phyloP scores from a whole-genome alignment of 805 yeast species.

The Ogataea pilisensis region DNA sequence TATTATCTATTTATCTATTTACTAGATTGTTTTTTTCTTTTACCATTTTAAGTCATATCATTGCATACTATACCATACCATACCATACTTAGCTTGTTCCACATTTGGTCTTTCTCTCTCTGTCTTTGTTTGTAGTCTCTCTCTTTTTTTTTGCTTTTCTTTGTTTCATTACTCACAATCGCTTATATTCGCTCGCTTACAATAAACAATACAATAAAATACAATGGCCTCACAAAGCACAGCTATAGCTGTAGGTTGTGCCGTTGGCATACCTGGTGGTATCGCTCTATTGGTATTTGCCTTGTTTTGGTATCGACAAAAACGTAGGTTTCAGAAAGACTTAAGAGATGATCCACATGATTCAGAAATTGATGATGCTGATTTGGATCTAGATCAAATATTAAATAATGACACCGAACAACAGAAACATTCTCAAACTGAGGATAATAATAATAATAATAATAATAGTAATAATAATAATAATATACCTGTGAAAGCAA shows the following conservation, averaged over 20 bases:
- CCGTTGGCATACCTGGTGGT: slow-evolving; percentile 48
- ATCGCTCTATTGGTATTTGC: slow-evolving; percentile 32
- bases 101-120: too few relatives aligned
- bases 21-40: too few relatives aligned
- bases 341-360: slow-evolving; percentile 28
- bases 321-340: slow-evolving; percentile 35
- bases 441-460: neutral
- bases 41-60: too few relatives aligned
- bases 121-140: too few relatives aligned
- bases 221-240: slow-evolving; percentile 20
- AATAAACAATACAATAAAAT: neutral
- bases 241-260: slow-evolving; percentile 45
- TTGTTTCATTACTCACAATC: neutral
- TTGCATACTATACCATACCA: too few relatives aligned
- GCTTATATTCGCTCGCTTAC: neutral
- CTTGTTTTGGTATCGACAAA: slow-evolving; percentile 36
- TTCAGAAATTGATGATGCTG: slow-evolving; percentile 34
- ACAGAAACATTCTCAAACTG: neutral
- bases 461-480: neutral
- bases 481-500: neutral
- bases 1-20: too few relatives aligned
- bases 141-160: too few relatives aligned
- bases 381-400: slow-evolving; percentile 33
- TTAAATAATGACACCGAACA: slow-evolving; percentile 8
- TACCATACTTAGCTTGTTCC: too few relatives aligned